Evolutionary conservation across 345 rosid species (phyloP).

Genomic region (Excoecaria cochinchinensis): DNA sequence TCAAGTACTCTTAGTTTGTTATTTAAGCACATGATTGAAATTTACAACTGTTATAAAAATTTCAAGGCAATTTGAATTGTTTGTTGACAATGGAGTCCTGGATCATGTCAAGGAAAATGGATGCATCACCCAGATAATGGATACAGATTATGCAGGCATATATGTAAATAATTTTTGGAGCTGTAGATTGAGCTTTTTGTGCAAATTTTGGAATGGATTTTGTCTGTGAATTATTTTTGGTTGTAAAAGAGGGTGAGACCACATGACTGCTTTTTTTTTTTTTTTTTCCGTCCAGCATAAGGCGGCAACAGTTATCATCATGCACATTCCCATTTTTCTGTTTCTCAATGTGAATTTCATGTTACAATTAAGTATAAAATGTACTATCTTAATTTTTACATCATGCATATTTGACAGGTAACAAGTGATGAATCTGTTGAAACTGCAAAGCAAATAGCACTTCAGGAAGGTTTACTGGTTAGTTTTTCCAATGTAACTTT

Average conservation of each 20-base stretch:
- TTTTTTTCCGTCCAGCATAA: background rate
- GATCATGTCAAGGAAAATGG: background rate
- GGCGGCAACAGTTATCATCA: constrained; percentile 7
- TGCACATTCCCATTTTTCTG: too few species aligned
- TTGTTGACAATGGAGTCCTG: background rate
- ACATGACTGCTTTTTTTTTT: background rate
- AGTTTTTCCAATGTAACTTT: constrained; percentile 32
- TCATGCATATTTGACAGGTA: constrained; percentile 45
- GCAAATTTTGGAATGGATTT: background rate
- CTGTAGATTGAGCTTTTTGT: background rate
- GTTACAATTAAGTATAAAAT: background rate
- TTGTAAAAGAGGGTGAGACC: constrained; percentile 6
- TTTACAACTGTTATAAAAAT: background rate
- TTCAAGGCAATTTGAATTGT: background rate
- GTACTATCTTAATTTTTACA: background rate
- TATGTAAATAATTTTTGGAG: background rate
- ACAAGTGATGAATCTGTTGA: constrained; percentile 92
- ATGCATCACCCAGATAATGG: background rate
- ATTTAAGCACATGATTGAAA: background rate
- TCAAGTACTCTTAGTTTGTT: background rate
- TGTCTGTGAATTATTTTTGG: background rate
- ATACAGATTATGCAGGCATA: background rate
- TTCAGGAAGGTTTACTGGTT: constrained; percentile 95
- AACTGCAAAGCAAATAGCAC: constrained; percentile 94
- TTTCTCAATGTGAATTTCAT: background rate